Base-by-base conservation (phyloP, 306 rosid genomes). In the Fagus sylvatica region DNA sequence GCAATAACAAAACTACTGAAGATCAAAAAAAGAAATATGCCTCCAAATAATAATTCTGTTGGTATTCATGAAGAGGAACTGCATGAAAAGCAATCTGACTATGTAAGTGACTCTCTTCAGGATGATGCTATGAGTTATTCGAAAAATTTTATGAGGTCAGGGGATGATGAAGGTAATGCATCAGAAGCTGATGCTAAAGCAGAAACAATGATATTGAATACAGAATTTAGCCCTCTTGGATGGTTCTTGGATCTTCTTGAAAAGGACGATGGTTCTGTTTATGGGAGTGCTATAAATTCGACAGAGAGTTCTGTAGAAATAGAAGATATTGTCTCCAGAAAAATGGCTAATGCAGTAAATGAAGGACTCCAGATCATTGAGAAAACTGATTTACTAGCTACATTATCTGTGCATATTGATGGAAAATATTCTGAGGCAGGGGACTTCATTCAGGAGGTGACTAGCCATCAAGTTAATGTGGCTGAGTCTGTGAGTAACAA, bases 1-100 rank as follows among this genome's bases (percentile, higher is more conserved):
- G 79, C 90, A 15, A 90, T 92, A 69, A 82, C 83, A 72, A 83
- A 78, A 84, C 77, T 92, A 74, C 76, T 92, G 39, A 90, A 80
- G 83, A 83, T 81, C 70, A 92, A 87, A 84, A 86, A 92, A 74
- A 67, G 78, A 76, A 55, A 37, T 12, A n/a, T 77, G 57, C 71
- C 71, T 12, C 55, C 71, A 37, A 74, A 68, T 49, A 80, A 84
- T 36, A 82, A 83, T 46, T 32, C 76, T 73, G 39, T 7, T 12
- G 42, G 64, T 60, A 41, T 70, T 77, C 54, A 12, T 34, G 78
- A 48, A 48, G 87, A 82, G 65, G 84, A 87, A 37, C 37, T 59
- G 37, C 76, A 53, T 9, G 86, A 75, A 75, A 75, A 77, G 4
- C 80, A 82, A 66, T 64, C 83, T 1, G 17, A 74, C 42, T 2